Conservation (phyloP, 768 basidiomycete species). For the Dendrothele bispora region DNA sequence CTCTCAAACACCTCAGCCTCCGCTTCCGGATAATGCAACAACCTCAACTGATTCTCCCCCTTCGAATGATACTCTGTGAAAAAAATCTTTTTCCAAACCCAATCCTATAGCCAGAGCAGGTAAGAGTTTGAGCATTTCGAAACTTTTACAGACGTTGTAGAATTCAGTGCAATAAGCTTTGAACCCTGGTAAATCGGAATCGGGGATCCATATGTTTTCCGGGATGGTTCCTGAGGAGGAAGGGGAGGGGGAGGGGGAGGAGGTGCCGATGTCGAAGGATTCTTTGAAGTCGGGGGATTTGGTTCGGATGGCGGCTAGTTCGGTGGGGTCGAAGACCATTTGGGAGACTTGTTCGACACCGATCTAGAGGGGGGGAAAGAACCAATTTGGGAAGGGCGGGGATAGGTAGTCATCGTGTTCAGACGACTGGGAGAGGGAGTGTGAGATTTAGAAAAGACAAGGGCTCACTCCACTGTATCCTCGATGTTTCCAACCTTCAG, state of each 20-base stretch:
- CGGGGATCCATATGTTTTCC: conserved; percentile 40
- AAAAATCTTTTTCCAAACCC: conserved; percentile 26
- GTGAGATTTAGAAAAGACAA: neutral
- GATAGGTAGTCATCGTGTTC: neutral
- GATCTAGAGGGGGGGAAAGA: too few relatives aligned
- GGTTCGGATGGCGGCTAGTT: conserved; percentile 22
- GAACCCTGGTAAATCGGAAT: conserved; percentile 35
- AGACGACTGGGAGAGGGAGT: neutral
- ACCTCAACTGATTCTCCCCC: conserved; percentile 36
- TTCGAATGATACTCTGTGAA: conserved; percentile 28
- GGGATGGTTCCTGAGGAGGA: too few relatives aligned
- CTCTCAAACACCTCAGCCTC: conserved; percentile 22
- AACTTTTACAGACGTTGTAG: conserved; percentile 31
- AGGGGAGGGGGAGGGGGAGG: too few relatives aligned
- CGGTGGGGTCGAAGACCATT: conserved; percentile 23
- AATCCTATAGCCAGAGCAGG: conserved; percentile 36
- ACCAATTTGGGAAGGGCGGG: too few relatives aligned
- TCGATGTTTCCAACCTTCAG: conserved; percentile 23
- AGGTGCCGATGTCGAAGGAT: conserved; percentile 34
- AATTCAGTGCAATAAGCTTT: conserved; percentile 31
- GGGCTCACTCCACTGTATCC: conserved; percentile 21
- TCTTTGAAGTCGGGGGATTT: conserved; percentile 34
- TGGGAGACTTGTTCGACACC: conserved; percentile 23
- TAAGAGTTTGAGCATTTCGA: conserved; percentile 30
- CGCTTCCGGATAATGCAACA: conserved; percentile 40